Evolutionary conservation across 176 grass and related monocot species (phyloP).

Genomic region (Oryza meridionalis): DNA sequence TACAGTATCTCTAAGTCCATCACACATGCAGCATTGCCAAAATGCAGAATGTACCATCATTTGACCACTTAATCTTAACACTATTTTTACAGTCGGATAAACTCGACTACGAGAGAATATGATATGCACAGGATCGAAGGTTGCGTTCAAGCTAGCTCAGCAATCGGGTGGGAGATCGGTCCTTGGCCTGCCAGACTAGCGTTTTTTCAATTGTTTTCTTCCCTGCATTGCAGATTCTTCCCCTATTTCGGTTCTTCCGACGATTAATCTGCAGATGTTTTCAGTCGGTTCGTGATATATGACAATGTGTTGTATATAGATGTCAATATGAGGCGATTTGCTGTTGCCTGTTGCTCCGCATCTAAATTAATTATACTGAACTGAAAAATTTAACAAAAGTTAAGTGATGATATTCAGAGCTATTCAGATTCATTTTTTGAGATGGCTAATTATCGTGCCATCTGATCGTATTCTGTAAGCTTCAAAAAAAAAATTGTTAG

Average conservation of each 20-base stretch:
- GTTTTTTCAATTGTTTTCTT: neutral
- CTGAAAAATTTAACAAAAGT: too few relatives aligned
- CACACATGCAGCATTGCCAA: neutral
- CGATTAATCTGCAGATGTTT: neutral
- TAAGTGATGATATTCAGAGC: neutral
- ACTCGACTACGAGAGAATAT: slow-evolving; percentile 60
- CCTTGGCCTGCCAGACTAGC: neutral
- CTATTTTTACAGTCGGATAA: slow-evolving; percentile 52
- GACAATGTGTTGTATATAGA: neutral
- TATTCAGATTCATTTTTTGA: neutral
- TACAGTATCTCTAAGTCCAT: neutral
- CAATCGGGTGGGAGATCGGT: neutral
- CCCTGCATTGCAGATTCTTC: neutral
- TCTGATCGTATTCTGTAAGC: neutral
- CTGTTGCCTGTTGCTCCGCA: neutral
- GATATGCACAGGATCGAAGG: neutral
- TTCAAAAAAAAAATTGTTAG: neutral
- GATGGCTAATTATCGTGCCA: neutral
- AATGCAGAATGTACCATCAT: neutral
- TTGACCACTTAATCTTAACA: neutral
- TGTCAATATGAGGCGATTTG: neutral
- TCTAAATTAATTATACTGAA: too few relatives aligned
- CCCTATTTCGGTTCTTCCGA: too few relatives aligned
- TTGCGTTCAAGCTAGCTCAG: neutral
- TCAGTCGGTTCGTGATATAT: neutral